phyloP scores from a whole-genome alignment of 176 grass and related monocot genomes.

The Bromus sterilis region DNA sequence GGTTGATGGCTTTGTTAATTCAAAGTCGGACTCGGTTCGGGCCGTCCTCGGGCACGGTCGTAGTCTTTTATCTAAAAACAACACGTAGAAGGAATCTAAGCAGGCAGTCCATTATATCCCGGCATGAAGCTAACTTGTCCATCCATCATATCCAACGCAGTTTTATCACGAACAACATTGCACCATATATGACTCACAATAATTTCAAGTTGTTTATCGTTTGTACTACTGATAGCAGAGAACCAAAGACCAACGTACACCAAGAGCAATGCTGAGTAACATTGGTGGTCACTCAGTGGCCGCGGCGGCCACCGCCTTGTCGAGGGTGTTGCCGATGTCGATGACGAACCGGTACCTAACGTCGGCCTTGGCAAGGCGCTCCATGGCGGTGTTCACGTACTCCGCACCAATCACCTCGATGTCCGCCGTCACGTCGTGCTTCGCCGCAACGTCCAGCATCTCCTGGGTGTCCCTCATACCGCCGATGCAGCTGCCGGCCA shows the following conservation, averaged over 20 bases:
- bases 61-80: no score
- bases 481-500: conserved; percentile 52
- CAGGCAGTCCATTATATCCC: no score
- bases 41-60: no score
- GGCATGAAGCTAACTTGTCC: no score
- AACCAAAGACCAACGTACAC: not conserved
- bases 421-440: conserved; percentile 48
- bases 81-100: no score
- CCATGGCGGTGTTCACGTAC: conserved; percentile 52
- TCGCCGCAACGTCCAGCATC: conserved; percentile 47
- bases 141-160: no score
- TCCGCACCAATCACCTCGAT: conserved; percentile 42
- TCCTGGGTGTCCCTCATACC: conserved; percentile 61
- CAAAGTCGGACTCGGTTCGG: no score
- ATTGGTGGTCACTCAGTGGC: not conserved
- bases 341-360: conserved; percentile 70
- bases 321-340: conserved; percentile 65
- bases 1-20: no score
- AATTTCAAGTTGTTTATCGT: not conserved
- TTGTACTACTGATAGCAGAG: not conserved
- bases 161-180: no score
- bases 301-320: not conserved
- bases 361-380: conserved; percentile 50
- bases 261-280: not conserved
- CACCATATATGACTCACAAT: not conserved